phyloP scores from a whole-genome alignment of 441 rosid species.

The Erodium texanum region DNA sequence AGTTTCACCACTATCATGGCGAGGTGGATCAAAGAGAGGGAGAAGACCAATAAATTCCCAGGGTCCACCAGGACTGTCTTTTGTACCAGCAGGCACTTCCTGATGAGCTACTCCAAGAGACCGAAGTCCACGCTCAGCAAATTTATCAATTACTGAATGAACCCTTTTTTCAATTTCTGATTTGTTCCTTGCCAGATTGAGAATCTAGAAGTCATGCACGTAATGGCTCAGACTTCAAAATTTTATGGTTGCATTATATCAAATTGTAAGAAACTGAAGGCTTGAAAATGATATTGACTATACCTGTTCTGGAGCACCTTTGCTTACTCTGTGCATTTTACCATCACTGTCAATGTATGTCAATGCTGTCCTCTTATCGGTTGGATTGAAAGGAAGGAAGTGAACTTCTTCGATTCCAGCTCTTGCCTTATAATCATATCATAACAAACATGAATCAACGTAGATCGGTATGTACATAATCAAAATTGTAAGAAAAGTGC shows the following conservation, averaged over 20 bases:
- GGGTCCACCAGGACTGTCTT: conserved; percentile 76
- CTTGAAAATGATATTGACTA: neutral
- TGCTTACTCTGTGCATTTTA: conserved; percentile 82
- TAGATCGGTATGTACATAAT: neutral
- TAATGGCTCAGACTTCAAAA: neutral
- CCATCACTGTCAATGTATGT: conserved; percentile 75
- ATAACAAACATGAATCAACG: neutral
- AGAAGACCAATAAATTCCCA: conserved; percentile 87
- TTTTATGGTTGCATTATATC: neutral
- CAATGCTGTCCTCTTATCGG: conserved; percentile 88
- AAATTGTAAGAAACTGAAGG: neutral
- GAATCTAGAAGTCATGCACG: conserved; percentile 40
- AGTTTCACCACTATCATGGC: conserved; percentile 97
- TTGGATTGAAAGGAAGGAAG: conserved; percentile 91
- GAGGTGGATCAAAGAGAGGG: conserved; percentile 95
- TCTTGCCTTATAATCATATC: conserved; percentile 52
- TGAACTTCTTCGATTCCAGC: conserved; percentile 78
- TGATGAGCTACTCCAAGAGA: conserved; percentile 84
- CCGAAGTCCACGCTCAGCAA: conserved; percentile 89
- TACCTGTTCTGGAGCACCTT: conserved; percentile 99
- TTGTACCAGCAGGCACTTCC: conserved; percentile 73
- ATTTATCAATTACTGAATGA: conserved; percentile 65
- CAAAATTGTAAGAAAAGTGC: neutral
- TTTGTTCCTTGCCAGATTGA: conserved; percentile 51
- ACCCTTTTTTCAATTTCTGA: conserved; percentile 54